These are phyloP conservation scores for Zygnema circumcarinatum DNA, from an alignment of 139 green algal genomes.

Conservation along the genomic window DNA sequence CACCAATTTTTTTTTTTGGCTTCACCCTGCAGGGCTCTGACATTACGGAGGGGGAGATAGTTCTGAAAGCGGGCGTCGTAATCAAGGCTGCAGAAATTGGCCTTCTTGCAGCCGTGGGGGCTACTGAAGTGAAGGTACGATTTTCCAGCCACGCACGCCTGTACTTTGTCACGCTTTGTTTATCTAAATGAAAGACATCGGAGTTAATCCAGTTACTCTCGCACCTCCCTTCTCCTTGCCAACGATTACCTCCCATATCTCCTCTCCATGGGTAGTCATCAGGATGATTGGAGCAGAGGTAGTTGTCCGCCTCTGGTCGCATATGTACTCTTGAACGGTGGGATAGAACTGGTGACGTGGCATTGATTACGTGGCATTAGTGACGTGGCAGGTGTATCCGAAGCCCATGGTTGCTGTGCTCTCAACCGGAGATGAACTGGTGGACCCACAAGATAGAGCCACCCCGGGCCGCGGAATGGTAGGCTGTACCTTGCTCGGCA, in stretches of 20 bases:
- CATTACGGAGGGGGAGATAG: slow-evolving; percentile 64
- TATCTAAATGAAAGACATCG: too few relatives aligned
- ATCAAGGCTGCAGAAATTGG: slow-evolving; percentile 85
- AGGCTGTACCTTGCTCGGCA: slow-evolving; percentile 13
- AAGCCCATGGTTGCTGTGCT: slow-evolving; percentile 79
- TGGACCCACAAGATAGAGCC: slow-evolving; percentile 63
- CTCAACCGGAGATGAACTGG: slow-evolving; percentile 85
- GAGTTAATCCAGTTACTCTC: too few relatives aligned
- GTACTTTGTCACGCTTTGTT: too few relatives aligned
- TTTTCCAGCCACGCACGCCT: too few relatives aligned
- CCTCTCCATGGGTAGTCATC: too few relatives aligned
- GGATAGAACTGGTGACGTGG: too few relatives aligned
- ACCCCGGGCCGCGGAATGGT: slow-evolving; percentile 37
- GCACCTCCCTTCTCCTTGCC: slow-evolving; percentile 13
- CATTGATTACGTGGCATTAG: too few relatives aligned
- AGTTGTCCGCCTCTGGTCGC: too few relatives aligned
- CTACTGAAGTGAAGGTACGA: slow-evolving; percentile 62
- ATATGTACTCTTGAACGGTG: too few relatives aligned
- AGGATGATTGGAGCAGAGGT: too few relatives aligned
- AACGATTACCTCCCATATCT: not conserved
- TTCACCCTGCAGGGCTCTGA: slow-evolving; percentile 64
- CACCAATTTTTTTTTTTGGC: too few relatives aligned
- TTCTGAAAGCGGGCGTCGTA: slow-evolving; percentile 76
- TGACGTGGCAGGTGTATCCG: slow-evolving; percentile 49
- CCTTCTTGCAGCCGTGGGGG: slow-evolving; percentile 88